These are phyloP conservation scores for Peniophora sp. DNA, from an alignment of 1,284 basidiomycete species.

Conservation along the genomic window DNA sequence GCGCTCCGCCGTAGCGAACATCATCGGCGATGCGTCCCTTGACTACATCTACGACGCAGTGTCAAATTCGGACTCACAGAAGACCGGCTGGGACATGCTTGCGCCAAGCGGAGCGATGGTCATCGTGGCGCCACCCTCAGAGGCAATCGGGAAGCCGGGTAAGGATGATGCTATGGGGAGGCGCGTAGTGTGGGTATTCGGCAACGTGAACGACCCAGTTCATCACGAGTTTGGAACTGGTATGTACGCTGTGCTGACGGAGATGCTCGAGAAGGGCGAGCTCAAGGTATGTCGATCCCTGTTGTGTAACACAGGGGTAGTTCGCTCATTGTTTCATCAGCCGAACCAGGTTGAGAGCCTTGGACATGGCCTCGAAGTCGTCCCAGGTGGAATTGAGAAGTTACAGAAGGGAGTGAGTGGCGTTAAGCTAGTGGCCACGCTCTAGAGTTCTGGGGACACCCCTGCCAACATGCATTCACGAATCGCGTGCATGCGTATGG, in stretches of 20 bases:
- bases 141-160: conserved; percentile 5
- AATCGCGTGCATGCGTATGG: too few relatives aligned
- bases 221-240: conserved; percentile 17
- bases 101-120: conserved; percentile 13
- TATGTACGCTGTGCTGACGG: conserved; percentile 9
- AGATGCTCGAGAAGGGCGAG: neutral
- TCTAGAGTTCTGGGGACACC: too few relatives aligned
- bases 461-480: too few relatives aligned
- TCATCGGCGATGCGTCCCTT: conserved; percentile 8
- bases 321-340: neutral
- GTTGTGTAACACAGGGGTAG: neutral
- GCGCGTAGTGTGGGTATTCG: conserved; percentile 17
- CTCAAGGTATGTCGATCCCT: neutral
- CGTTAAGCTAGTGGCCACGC: neutral
- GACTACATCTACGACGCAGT: conserved; percentile 20
- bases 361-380: neutral
- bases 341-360: neutral
- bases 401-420: neutral
- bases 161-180: conserved; percentile 17
- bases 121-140: conserved; percentile 5
- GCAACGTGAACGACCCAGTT: conserved; percentile 14
- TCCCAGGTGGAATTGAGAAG: neutral
- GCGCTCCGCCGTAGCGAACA: neutral
- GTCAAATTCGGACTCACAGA: conserved; percentile 13
- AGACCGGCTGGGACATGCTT: conserved; percentile 12